These are phyloP conservation scores for Batkoa obscura DNA, from an alignment of 371 early-diverging fungal genomes.

Conservation along the genomic window DNA sequence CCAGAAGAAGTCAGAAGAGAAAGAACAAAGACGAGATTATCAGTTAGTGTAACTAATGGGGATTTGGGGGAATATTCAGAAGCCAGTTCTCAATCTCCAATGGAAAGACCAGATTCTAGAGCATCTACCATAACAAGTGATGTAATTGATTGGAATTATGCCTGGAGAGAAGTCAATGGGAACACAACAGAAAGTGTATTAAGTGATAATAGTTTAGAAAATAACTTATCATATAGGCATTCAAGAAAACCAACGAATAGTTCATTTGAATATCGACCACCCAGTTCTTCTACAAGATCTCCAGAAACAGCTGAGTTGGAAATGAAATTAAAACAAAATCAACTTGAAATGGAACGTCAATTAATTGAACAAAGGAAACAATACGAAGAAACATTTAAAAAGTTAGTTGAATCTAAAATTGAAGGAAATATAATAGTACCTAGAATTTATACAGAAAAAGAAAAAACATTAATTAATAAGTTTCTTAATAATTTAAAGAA, in stretches of 20 bases:
- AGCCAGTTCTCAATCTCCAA: slow-evolving; percentile 6
- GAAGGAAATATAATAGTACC: neutral
- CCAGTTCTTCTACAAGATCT: slow-evolving; percentile 1
- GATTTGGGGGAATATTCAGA: slow-evolving; percentile 9
- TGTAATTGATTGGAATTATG: slow-evolving; percentile 60
- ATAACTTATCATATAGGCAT: slow-evolving; percentile 13
- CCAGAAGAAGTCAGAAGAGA: slow-evolving; percentile 68
- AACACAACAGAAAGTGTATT: slow-evolving; percentile 21
- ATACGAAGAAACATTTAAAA: slow-evolving; percentile 18
- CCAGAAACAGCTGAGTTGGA: slow-evolving; percentile 17
- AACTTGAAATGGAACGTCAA: slow-evolving; percentile 24
- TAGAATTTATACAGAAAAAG: slow-evolving; percentile 19
- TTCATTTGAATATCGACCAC: slow-evolving; percentile 8
- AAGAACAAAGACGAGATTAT: slow-evolving; percentile 16
- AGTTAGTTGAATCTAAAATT: slow-evolving; percentile 21
- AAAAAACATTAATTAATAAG: slow-evolving; percentile 24
- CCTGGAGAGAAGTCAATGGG: slow-evolving; percentile 40
- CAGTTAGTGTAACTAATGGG: slow-evolving; percentile 6
- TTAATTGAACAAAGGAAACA: slow-evolving; percentile 21
- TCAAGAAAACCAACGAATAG: slow-evolving; percentile 27
- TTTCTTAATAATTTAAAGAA: slow-evolving; percentile 35
- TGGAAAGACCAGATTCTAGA: slow-evolving; percentile 26
- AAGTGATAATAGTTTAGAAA: slow-evolving; percentile 27
- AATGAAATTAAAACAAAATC: slow-evolving; percentile 18
- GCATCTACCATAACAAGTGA: slow-evolving; percentile 25